phyloP scores from a whole-genome alignment of 345 rosid species.

The Cardamine chenopodiifolia region DNA sequence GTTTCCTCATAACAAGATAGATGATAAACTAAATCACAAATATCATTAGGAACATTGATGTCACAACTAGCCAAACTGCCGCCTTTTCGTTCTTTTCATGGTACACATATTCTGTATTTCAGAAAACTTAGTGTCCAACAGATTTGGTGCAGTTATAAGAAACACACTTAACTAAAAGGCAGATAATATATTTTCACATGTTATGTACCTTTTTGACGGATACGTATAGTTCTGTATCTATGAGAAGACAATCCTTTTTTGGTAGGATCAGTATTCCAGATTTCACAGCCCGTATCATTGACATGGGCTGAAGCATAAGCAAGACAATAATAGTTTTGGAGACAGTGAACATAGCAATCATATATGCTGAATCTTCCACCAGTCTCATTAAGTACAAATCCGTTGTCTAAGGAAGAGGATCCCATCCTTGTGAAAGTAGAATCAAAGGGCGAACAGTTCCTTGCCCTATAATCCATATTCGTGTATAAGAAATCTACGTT shows the following conservation, averaged over 20 bases:
- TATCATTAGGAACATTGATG: conserved; percentile 28
- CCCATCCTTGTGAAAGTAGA: not conserved
- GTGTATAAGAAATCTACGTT: not conserved
- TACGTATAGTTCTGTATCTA: conserved; percentile 17
- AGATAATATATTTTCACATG: not conserved
- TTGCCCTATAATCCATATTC: not conserved
- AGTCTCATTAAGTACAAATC: conserved; percentile 28
- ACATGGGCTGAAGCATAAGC: conserved; percentile 48
- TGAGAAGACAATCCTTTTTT: not conserved
- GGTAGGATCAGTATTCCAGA: conserved; percentile 41
- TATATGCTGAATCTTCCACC: conserved; percentile 24
- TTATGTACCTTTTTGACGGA: conserved; percentile 16
- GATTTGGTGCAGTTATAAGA: not conserved
- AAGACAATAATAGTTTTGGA: conserved; percentile 44
- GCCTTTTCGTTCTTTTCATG: not conserved
- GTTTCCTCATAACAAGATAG: conserved; percentile 31
- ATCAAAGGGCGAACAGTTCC: not conserved
- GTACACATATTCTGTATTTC: not conserved
- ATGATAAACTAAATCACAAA: conserved; percentile 22
- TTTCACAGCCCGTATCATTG: conserved; percentile 47
- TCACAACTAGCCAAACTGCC: conserved; percentile 37
- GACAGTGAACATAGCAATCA: conserved; percentile 42
- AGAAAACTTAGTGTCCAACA: not conserved
- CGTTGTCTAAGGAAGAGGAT: not conserved
- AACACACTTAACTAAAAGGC: not conserved